Evolutionary conservation across 2,329 filamentous ascomycete genomes (phyloP).

Genomic region (Pyrenochaeta sp.): DNA sequence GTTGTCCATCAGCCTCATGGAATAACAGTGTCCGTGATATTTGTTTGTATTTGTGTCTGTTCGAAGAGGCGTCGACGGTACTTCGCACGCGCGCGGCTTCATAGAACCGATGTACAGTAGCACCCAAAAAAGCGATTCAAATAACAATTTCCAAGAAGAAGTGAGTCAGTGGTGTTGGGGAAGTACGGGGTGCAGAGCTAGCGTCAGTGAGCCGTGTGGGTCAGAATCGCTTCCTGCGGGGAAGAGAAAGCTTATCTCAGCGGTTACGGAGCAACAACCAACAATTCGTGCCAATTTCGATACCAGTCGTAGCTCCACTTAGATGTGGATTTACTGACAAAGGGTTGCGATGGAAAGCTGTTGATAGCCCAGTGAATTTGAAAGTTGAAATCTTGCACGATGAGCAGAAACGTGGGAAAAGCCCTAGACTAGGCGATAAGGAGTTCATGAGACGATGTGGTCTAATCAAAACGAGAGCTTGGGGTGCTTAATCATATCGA

Average conservation of each 20-base stretch:
- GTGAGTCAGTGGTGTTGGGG: slow-evolving; percentile 8
- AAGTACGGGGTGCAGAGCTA: slow-evolving; percentile 14
- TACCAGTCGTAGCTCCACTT: too few relatives aligned
- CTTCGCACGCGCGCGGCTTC: slow-evolving; percentile 2
- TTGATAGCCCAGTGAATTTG: too few relatives aligned
- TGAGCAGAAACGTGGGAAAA: too few relatives aligned
- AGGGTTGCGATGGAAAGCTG: too few relatives aligned
- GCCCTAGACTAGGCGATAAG: too few relatives aligned
- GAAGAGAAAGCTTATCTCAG: slow-evolving; percentile 7
- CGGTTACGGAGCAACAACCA: not conserved
- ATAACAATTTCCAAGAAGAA: not conserved
- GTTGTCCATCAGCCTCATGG: not conserved
- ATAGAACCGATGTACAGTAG: slow-evolving; percentile 1
- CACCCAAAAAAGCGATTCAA: not conserved
- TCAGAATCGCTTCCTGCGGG: slow-evolving; percentile 5
- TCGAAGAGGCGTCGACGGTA: not conserved
- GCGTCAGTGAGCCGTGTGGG: slow-evolving; percentile 3
- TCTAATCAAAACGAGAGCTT: too few relatives aligned
- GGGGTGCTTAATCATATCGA: too few relatives aligned
- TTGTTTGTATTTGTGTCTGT: not conserved
- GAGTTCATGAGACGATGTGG: too few relatives aligned
- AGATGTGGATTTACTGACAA: too few relatives aligned
- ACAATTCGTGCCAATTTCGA: not conserved
- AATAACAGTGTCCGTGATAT: not conserved
- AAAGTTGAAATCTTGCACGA: too few relatives aligned